Base-by-base conservation (phyloP, 805 yeast genomes). In the Torulaspora gathmanii region DNA sequence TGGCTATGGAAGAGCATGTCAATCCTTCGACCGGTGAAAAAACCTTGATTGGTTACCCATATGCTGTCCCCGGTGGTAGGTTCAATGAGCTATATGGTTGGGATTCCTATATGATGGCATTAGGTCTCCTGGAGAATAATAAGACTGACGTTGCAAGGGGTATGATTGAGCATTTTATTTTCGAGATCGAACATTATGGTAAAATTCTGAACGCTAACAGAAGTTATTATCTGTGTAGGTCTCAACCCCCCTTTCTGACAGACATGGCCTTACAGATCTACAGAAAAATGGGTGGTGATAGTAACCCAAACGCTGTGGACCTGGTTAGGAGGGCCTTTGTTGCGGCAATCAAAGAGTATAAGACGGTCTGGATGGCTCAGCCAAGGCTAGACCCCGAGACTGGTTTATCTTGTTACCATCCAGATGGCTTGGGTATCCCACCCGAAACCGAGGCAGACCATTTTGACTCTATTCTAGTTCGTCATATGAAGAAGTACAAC, bases 51-150 rank as follows among this genome's bases (percentile, higher is more conserved):
- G 87, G 89, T 16, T 80, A 76, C 57, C 96, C 95, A 0, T 91
- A 91, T 64, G 85, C 87, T 13, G 98, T 91, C 19, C 99, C 99
- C 1, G 99, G 99, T 13, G 98, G 99, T 17, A 73, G 99, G 52
- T 91, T 91, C 68, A 93, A 93, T 68, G 99, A 91, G 68, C 75
- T 89, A 47, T 91, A 93, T 60, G 99, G 98, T 12, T 91, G 99
- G 99, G 99, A 91, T 64, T 88, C 96, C 2, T 91, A 93, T 61
- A 86, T 93, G 83, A 89, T 83, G 61, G 78, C 93, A 0, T 65
- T 89, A 19, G 99, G 98, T 1, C 71, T 93, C 33, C 63, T 93
- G 20, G 74, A 77, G 22, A 84, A 85, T 58, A 77, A 75, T 33
- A 73, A 79, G 40, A 65, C 80, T 16, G 85, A 82, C 33, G 72